Percentiles rank a stretch among this genome's conserved stretches.
These are phyloP conservation scores for Bipolaris zeicola DNA, from an alignment of 2,329 filamentous ascomycete genomes.

Conservation along the genomic window DNA sequence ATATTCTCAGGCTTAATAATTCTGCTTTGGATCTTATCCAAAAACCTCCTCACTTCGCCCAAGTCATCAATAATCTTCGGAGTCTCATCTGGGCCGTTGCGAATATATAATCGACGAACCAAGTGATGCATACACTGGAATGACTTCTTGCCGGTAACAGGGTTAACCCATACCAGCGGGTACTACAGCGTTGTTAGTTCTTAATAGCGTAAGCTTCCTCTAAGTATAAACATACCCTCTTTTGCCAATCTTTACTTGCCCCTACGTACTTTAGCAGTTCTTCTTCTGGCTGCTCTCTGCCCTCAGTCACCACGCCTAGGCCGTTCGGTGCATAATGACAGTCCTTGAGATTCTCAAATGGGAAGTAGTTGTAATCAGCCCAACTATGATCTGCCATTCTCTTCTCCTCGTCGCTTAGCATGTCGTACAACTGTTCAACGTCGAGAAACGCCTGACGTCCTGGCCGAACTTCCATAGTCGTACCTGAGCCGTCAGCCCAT, in stretches of 20 bases:
- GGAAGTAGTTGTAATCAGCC: constrained; percentile 7
- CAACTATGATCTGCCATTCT: constrained; percentile 2
- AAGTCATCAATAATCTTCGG: constrained; percentile 3
- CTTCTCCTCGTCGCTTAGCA: constrained; percentile 9
- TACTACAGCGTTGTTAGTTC: constrained; percentile 1
- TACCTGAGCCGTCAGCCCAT: constrained; percentile 2
- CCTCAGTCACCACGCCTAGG: constrained; percentile 4
- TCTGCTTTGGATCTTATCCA: constrained; percentile 3
- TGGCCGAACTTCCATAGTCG: constrained; percentile 3
- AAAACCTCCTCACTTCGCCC: constrained; percentile 5
- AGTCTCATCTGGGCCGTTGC: not conserved
- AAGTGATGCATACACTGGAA: constrained; percentile 6
- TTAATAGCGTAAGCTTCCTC: not conserved
- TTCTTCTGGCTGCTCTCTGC: constrained; percentile 1
- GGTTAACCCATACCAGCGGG: constrained; percentile 4
- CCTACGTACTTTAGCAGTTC: not conserved
- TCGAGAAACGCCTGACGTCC: constrained; percentile 3
- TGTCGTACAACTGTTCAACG: constrained; percentile 5
- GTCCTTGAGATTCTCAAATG: constrained; percentile 2
- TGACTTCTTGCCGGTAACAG: constrained; percentile 1
- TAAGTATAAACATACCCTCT: not conserved
- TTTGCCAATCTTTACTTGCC: constrained; percentile 1
- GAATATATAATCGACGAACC: constrained; percentile 2
- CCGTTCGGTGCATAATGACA: constrained; percentile 7
- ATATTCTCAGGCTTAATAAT: constrained; percentile 11